These are phyloP conservation scores for Nakazawaea ernobii DNA, from an alignment of 805 yeast genomes.

Conservation along the genomic window DNA sequence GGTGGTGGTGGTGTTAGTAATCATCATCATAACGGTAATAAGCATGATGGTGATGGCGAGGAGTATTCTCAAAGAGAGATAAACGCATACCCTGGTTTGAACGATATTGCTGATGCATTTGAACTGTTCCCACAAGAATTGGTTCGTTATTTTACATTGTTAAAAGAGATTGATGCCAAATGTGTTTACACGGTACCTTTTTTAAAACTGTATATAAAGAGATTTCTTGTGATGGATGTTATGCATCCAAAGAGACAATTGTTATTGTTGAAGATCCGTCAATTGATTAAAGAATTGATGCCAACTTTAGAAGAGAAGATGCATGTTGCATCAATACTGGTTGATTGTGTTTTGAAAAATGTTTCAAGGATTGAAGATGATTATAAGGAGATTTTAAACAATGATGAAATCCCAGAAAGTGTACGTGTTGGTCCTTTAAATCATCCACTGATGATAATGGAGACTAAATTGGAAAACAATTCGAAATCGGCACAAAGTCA, in stretches of 20 bases:
- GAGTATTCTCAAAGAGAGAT: not conserved
- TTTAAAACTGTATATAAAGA: constrained; percentile 47
- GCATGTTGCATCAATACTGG: constrained; percentile 92
- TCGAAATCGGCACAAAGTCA: constrained; percentile 64
- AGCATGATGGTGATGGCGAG: not conserved
- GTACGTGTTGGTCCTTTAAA: constrained; percentile 73
- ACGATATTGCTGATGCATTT: constrained; percentile 85
- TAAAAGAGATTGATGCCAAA: constrained; percentile 94
- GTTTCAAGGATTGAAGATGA: constrained; percentile 73
- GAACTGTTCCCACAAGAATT: constrained; percentile 86
- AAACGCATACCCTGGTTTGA: constrained; percentile 74
- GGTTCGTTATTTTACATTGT: constrained; percentile 75
- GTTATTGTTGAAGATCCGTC: constrained; percentile 34
- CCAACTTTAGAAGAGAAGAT: constrained; percentile 95
- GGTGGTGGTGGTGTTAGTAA: not conserved
- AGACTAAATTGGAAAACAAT: constrained; percentile 42
- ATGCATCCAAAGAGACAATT: constrained; percentile 32
- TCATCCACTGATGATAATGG: constrained; percentile 86
- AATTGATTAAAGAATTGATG: constrained; percentile 59
- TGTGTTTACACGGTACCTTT: constrained; percentile 72
- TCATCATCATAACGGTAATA: not conserved
- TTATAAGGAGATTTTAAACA: constrained; percentile 63
- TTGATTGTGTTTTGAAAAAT: constrained; percentile 67
- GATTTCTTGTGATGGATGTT: constrained; percentile 35
- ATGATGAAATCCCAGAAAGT: constrained; percentile 75